phyloP scores from a whole-genome alignment of 1,284 basidiomycete species.

The Phellinidium pouzarii region DNA sequence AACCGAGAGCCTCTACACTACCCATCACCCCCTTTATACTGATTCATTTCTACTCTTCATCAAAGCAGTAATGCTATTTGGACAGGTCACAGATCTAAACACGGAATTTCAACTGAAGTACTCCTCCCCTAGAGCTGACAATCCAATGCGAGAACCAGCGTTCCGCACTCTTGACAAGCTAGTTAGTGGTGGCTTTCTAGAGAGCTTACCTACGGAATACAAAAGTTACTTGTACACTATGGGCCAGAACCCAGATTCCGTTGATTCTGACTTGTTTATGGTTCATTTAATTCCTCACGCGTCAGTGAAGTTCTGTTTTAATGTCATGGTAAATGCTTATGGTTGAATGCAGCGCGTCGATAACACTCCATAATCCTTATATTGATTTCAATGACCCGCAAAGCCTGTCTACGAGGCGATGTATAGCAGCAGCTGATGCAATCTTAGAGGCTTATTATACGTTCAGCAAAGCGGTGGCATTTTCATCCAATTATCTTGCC shows the following conservation, averaged over 20 bases:
- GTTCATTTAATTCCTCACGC: conserved; percentile 77
- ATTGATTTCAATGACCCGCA: conserved; percentile 62
- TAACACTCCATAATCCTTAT: conserved; percentile 77
- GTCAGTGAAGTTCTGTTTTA: conserved; percentile 38
- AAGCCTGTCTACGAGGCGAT: conserved; percentile 60
- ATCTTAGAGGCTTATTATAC: conserved; percentile 70
- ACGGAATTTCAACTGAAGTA: conserved; percentile 63
- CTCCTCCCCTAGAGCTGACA: conserved; percentile 44
- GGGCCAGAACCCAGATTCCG: conserved; percentile 42
- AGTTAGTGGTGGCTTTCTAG: conserved; percentile 57
- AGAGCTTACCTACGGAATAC: conserved; percentile 58
- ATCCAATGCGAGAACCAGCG: conserved; percentile 53
- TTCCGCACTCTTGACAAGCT: conserved; percentile 65
- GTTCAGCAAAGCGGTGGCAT: conserved; percentile 56
- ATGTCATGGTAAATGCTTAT: conserved; percentile 8
- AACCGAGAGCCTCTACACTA: conserved; percentile 54
- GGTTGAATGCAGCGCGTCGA: conserved; percentile 54
- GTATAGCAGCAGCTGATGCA: conserved; percentile 61
- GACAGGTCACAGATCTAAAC: conserved; percentile 74
- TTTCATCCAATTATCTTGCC: conserved; percentile 35
- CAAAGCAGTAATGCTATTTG: conserved; percentile 77
- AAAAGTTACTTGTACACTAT: conserved; percentile 52
- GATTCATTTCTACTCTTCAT: conserved; percentile 73
- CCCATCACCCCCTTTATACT: conserved; percentile 66
- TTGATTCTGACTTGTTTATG: conserved; percentile 80